Evolutionary conservation across 164 flowering plant genomes (phyloP), one percentile per base, ranked within the genome.

Genomic region (Berberis vulgaris): DNA sequence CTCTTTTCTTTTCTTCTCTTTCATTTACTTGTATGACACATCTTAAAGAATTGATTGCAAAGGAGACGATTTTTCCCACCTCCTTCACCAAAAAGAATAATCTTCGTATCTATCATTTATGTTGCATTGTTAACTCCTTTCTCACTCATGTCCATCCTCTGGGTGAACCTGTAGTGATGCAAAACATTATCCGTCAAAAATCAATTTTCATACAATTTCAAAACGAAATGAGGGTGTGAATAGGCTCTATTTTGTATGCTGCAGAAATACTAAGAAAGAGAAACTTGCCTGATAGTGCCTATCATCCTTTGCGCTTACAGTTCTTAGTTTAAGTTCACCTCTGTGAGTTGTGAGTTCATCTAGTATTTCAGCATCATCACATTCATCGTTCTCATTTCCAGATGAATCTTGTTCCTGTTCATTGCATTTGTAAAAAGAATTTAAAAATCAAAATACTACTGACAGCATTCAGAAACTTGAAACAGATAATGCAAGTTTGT

Each of bases 241-340:
- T 26, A 7, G n/a, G 1, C n/a, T 52, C 10, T 10, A 52, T 52
- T 10, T 52, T 26, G n/a, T 11, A 10, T 3, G 10, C 54, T 7
- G 1, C 11, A 52, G 38, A 54, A 13, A 26, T 60, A 26, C 3
- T 7, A 38, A 45, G 5, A 61, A 61, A 61, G 9, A 26, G 54
- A 43, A 8, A 40, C 45, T 74, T 65, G 53, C 78, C 78, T 68
- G 78, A 55, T 49, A 69, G 49, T 49, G 65, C 55, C 65, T 74
- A 6, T 71, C 75, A 52, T 82, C 84, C 2, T 65, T 80, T 66
- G 72, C 72, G 72, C 82, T 82, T 3, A 73, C 39, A 6, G 80
- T 77, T 77, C 93, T 81, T n/a, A 75, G 76, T 74, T 84, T 89
- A 64, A 89, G 45, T 66, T 85, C 94, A 4, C 91, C 94, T 83